These are phyloP conservation scores for Arachis hypogaea DNA, from an alignment of 306 rosid species.

Conservation along the genomic window DNA sequence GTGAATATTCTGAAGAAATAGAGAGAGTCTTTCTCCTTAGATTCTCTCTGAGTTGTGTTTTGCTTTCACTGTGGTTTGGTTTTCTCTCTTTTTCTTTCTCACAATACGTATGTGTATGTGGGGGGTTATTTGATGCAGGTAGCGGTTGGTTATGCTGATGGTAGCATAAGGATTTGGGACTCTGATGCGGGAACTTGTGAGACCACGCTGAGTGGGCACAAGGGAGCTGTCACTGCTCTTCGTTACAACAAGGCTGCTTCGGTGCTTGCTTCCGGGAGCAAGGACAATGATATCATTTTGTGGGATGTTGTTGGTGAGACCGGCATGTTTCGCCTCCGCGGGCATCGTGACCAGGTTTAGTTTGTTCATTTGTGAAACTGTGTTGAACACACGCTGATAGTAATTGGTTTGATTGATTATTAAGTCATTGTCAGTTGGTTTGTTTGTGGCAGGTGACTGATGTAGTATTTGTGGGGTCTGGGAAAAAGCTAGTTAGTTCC, in stretches of 20 bases:
- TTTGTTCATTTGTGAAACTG: background rate
- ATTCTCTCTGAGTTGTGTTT: too few relatives aligned
- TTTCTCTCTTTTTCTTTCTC: background rate
- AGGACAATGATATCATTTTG: constrained; percentile 79
- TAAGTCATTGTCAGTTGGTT: background rate
- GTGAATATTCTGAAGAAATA: too few relatives aligned
- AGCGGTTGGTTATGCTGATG: constrained; percentile 88
- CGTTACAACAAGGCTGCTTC: constrained; percentile 74
- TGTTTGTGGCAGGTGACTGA: constrained; percentile 76
- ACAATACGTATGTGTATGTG: background rate
- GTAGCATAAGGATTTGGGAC: constrained; percentile 88
- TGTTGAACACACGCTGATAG: background rate
- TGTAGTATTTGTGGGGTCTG: constrained; percentile 71
- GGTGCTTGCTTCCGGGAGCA: constrained; percentile 90
- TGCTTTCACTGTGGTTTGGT: too few relatives aligned
- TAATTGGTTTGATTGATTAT: constrained; percentile 16
- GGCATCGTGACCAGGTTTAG: constrained; percentile 85
- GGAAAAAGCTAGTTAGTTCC: constrained; percentile 81
- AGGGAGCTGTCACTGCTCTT: constrained; percentile 84
- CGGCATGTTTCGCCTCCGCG: constrained; percentile 90
- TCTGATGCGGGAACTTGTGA: constrained; percentile 75
- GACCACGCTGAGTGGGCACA: constrained; percentile 89
- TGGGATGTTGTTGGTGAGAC: constrained; percentile 92
- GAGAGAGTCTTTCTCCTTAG: too few relatives aligned
- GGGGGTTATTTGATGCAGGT: constrained; percentile 46